Evolutionary conservation across 208 protist species (phyloP).

Genomic region (Trypanosoma scelopori): DNA sequence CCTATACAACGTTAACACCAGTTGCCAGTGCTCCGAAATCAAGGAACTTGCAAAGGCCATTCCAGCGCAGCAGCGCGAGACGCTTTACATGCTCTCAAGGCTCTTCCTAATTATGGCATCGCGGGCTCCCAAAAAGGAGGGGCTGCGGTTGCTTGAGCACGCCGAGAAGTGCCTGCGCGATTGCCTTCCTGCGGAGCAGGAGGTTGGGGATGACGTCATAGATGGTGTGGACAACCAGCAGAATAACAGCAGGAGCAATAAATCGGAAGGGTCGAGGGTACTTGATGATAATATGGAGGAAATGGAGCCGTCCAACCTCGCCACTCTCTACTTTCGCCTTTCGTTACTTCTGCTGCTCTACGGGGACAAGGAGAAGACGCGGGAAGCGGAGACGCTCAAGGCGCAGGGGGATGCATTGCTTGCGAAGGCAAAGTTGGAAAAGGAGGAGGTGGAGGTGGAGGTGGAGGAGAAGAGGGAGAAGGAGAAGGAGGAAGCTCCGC

Average conservation of each 20-base stretch:
- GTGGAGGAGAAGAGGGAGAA: slow-evolving; percentile 8
- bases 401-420: slow-evolving; percentile 35
- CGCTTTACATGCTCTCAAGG: slow-evolving; percentile 66
- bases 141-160: slow-evolving; percentile 63
- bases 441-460: slow-evolving; percentile 8
- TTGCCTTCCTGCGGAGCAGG: slow-evolving; percentile 48
- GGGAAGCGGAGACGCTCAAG: slow-evolving; percentile 52
- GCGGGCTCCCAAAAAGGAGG: slow-evolving; percentile 66
- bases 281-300: slow-evolving; percentile 27
- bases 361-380: slow-evolving; percentile 55
- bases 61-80: slow-evolving; percentile 72
- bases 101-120: slow-evolving; percentile 87
- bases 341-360: slow-evolving; percentile 69
- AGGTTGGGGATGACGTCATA: slow-evolving; percentile 35
- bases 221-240: slow-evolving; percentile 13
- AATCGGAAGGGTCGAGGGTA: neutral
- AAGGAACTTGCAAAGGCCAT: slow-evolving; percentile 68
- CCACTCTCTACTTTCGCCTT: slow-evolving; percentile 71
- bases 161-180: slow-evolving; percentile 79
- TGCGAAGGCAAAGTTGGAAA: slow-evolving; percentile 15
- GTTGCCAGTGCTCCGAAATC: slow-evolving; percentile 52
- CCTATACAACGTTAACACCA: slow-evolving; percentile 68
- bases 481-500: neutral
- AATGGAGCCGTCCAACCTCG: slow-evolving; percentile 31
- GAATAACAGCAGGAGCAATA: neutral